A percentile compares a stretch with the other conserved stretches of the same genome.
Evolutionary conservation across 805 yeast genomes (phyloP).

Genomic region (Sungouiella thailandica): DNA sequence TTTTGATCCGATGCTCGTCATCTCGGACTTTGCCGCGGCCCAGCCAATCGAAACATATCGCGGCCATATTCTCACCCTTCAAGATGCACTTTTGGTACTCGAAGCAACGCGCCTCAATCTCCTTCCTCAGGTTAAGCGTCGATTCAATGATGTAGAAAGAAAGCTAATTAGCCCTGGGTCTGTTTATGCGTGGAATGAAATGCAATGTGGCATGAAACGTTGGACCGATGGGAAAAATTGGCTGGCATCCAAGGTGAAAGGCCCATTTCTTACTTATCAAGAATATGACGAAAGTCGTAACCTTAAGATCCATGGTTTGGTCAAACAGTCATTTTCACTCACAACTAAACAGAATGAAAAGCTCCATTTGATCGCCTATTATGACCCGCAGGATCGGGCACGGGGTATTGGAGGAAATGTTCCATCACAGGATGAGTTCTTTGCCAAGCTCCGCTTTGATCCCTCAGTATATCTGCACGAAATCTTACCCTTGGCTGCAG

Average conservation of each 20-base stretch:
- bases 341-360: conserved; percentile 49
- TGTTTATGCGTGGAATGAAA: conserved; percentile 69
- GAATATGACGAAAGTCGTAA: conserved; percentile 44
- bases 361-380: conserved; percentile 58
- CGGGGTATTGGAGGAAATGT: conserved; percentile 13
- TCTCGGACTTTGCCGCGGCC: conserved; percentile 1
- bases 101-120: conserved; percentile 59
- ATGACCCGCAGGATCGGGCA: conserved; percentile 8
- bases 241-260: conserved; percentile 68
- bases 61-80: conserved; percentile 52
- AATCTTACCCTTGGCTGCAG: conserved; percentile 4
- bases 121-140: conserved; percentile 53
- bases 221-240: conserved; percentile 79
- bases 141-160: conserved; percentile 56
- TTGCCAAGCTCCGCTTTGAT: conserved; percentile 18
- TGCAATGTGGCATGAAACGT: conserved; percentile 63
- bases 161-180: conserved; percentile 51
- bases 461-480: conserved; percentile 10
- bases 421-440: conserved; percentile 23
- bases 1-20: conserved; percentile 2
- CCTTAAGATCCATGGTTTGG: conserved; percentile 45
- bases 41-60: conserved; percentile 43
- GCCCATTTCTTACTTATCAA: conserved; percentile 54
- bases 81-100: conserved; percentile 59
- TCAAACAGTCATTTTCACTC: conserved; percentile 61